Conservation (phyloP, 1,139 yeast genomes). For the Saccharomyces hybrid region DNA sequence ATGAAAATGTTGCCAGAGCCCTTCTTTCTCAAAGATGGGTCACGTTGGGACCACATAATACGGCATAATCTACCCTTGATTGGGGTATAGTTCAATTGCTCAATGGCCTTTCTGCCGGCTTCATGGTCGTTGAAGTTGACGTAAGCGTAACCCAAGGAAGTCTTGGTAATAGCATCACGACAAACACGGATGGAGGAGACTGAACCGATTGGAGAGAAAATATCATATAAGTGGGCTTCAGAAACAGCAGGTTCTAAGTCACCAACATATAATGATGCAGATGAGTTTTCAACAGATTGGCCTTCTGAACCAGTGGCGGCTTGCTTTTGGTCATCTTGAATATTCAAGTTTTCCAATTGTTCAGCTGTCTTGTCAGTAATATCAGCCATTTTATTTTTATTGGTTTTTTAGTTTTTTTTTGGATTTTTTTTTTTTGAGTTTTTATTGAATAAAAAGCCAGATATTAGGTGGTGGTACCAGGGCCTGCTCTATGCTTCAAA, state of each 20-base stretch:
- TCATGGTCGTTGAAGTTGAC: constrained; percentile 36
- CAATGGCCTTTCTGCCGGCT: constrained; percentile 38
- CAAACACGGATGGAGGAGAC: constrained; percentile 44
- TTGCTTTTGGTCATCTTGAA: constrained; percentile 29
- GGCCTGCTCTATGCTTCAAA: constrained; percentile 14
- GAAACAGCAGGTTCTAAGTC: constrained; percentile 37
- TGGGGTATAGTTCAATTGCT: constrained; percentile 38
- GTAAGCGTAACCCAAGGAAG: constrained; percentile 46
- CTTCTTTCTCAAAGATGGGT: constrained; percentile 22
- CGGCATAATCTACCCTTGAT: constrained; percentile 39
- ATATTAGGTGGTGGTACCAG: constrained; percentile 8
- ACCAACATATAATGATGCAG: constrained; percentile 30
- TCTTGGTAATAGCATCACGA: constrained; percentile 32
- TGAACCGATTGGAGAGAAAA: constrained; percentile 35
- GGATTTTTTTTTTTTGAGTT: constrained; percentile 5
- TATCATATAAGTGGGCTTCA: constrained; percentile 33
- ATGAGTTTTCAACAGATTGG: constrained; percentile 28
- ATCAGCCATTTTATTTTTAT: constrained; percentile 31
- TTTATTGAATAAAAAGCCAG: constrained; percentile 5
- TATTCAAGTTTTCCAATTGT: constrained; percentile 34
- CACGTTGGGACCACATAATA: constrained; percentile 44
- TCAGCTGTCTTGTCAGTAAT: constrained; percentile 35
- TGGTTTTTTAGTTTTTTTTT: neutral
- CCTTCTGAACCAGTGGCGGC: constrained; percentile 25
- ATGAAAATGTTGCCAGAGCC: constrained; percentile 25